Conservation (phyloP, 192 early-diverging fungal species). For the Lunasporangiospora selenospora region DNA sequence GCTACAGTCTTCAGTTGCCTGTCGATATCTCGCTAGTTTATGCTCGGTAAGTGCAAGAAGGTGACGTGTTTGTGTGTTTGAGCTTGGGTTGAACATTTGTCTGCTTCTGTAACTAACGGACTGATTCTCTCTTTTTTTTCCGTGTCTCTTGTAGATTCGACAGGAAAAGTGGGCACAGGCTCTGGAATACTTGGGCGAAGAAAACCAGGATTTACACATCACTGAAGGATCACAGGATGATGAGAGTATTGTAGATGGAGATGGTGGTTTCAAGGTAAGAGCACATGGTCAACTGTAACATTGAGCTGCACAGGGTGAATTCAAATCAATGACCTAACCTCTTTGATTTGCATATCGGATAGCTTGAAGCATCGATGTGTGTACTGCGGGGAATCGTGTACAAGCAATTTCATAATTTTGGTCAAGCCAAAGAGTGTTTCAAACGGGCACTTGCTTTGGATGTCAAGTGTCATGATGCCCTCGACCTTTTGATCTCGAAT, state of each 20-base stretch:
- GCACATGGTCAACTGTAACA: background rate
- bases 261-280: constrained; percentile 58
- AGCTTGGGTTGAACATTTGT: no score
- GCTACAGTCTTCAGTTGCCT: constrained; percentile 50
- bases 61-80: no score
- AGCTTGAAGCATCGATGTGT: constrained; percentile 71
- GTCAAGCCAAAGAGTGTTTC: constrained; percentile 63
- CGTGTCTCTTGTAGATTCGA: constrained; percentile 41
- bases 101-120: background rate
- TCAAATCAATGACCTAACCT: no score
- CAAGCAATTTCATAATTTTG: constrained; percentile 54
- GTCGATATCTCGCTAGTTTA: constrained; percentile 52
- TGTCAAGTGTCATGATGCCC: constrained; percentile 72
- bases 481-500: constrained; percentile 60
- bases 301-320: background rate
- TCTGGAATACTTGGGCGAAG: constrained; percentile 58
- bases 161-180: constrained; percentile 61
- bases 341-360: no score
- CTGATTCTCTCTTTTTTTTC: background rate
- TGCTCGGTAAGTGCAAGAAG: constrained; percentile 1
- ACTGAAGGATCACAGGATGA: background rate
- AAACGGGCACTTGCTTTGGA: constrained; percentile 68
- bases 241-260: constrained; percentile 26
- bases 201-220: constrained; percentile 49
- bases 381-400: constrained; percentile 65